phyloP scores from a whole-genome alignment of 2,329 filamentous ascomycete genomes.

The Arthroderma sp. region DNA sequence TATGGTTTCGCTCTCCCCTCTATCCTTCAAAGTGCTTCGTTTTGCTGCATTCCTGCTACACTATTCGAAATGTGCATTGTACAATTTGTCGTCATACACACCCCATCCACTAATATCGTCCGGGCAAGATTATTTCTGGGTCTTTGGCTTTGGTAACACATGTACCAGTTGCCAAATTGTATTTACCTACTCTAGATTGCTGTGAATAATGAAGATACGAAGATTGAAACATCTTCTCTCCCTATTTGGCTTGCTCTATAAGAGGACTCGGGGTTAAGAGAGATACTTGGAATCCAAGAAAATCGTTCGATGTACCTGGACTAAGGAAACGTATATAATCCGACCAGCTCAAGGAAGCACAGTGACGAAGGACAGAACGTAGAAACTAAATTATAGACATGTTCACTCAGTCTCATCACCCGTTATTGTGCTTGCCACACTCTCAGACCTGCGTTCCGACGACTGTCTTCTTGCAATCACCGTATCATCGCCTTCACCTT shows the following conservation, averaged over 20 bases:
- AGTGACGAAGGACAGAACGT: not conserved
- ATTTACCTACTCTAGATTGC: not conserved
- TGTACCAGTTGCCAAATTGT: not conserved
- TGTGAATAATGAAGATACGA: not conserved
- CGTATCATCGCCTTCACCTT: constrained; percentile 13
- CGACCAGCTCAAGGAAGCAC: not conserved
- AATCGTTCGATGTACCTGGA: not conserved
- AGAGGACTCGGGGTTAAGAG: not conserved
- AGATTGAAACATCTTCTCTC: not conserved
- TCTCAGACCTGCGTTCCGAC: constrained; percentile 5
- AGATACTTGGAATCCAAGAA: too few relatives aligned
- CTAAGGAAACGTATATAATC: not conserved
- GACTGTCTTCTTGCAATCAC: constrained; percentile 7
- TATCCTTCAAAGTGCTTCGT: not conserved
- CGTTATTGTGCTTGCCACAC: constrained; percentile 9
- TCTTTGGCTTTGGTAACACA: not conserved
- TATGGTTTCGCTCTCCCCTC: not conserved
- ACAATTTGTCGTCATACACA: not conserved
- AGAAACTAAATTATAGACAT: not conserved
- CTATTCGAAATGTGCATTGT: not conserved
- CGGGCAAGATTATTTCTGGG: not conserved
- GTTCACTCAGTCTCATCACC: constrained; percentile 9
- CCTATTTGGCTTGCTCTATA: not conserved
- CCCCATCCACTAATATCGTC: not conserved
- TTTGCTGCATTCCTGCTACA: not conserved